Base-by-base conservation (phyloP, 2,329 filamentous ascomycete genomes). In the Leptographium procerum region DNA sequence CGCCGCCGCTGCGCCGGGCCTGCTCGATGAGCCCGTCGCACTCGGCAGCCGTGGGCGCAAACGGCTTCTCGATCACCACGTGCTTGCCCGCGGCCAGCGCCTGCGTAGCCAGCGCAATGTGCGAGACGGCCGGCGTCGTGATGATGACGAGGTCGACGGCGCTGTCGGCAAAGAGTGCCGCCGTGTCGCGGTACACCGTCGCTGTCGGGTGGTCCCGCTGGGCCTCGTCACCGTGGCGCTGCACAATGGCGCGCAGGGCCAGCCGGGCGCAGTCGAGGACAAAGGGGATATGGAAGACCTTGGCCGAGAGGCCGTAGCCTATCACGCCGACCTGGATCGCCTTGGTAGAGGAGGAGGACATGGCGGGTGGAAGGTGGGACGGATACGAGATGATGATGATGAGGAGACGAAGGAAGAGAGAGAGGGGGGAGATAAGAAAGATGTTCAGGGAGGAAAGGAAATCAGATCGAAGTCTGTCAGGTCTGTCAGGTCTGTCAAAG, bases 271-370 rank as follows among this genome's bases (percentile, higher is more conserved):
- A 82, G 33, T 79, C 77, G 57, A 75, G 74, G 71, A 94, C 80
- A 72, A 91, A 88, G 62, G 88, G 89, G 67, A 92, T 90, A 71
- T 94, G 88, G 73, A 92, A 94, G 72, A 87, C 78, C 69, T 91
- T 91, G 71, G 89, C 88, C 1, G 80, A 83, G 56, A 80, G 67
- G 68, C 80, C 65, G 59, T 67, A 66, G 60, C 68, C 68, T 2
- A 69, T 57, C 13, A 70, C 63, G 28, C 65, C 67, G 48, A 69
- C 66, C 16, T 69, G 67, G 60, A 65, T 67, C 24, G 8, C 14
- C 19, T 53, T 48, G 26, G 16, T 9, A 19, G 57, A n/a, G n/a
- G n/a, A n/a, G n/a, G n/a, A n/a, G n/a, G n/a, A 29, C 50, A 53
- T 53, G 48, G 34, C 19, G 26, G 26, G 8, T n/a, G n/a, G n/a